Evolutionary conservation across 176 grass and related monocot species (phyloP).

Genomic region (Tuctoria greenei): DNA sequence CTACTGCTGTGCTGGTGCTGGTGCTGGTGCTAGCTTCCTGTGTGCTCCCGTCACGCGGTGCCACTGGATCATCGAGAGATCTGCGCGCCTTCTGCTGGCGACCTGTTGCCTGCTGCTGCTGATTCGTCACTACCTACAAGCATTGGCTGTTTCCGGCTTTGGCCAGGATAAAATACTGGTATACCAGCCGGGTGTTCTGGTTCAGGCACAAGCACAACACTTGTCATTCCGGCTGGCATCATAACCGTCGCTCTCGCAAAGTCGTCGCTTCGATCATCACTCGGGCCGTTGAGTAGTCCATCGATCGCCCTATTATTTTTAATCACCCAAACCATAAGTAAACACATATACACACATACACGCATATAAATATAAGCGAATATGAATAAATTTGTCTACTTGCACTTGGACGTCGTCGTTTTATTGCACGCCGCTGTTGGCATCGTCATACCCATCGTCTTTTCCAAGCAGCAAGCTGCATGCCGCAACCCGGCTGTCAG

Average conservation of each 20-base stretch:
- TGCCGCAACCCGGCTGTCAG: not conserved
- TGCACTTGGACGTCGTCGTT: not conserved
- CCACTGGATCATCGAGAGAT: not conserved
- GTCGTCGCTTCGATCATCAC: constrained; percentile 9
- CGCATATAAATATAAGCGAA: too few species aligned
- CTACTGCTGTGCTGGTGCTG: not conserved
- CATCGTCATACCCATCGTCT: not conserved
- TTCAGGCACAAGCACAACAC: not conserved
- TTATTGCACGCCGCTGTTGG: not conserved
- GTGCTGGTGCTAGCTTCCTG: too few species aligned
- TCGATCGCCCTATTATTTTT: too few species aligned
- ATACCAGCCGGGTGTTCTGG: not conserved
- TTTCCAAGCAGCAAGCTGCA: not conserved
- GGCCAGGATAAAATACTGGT: not conserved
- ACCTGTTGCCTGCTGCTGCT: not conserved
- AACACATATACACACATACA: not conserved
- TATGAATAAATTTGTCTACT: not conserved
- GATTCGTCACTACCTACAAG: not conserved
- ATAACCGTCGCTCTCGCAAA: constrained; percentile 17
- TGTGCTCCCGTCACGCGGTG: not conserved
- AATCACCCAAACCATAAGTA: not conserved
- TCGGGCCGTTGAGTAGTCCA: not conserved
- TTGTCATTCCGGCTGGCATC: not conserved
- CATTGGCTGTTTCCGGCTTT: not conserved
- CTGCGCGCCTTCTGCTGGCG: too few species aligned